Percentiles rank a stretch among this genome's conserved stretches.
phyloP scores from a whole-genome alignment of 768 basidiomycete species.

The Boletus vinaceobasis region DNA sequence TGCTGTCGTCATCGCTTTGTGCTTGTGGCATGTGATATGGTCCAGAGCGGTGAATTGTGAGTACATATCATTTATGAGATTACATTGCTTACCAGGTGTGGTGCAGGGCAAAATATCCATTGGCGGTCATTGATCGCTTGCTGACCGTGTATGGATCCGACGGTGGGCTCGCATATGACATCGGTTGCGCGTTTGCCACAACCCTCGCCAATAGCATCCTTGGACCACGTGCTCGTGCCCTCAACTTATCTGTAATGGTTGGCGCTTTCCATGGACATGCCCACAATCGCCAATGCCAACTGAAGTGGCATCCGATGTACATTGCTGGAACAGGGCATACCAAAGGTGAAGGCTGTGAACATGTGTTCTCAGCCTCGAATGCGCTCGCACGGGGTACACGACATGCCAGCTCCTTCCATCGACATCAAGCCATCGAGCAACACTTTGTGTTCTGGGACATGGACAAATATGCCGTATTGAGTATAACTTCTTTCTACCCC shows the following conservation, averaged over 20 bases:
- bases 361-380: background rate
- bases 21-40: conserved; percentile 6
- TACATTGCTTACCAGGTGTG: too few relatives aligned
- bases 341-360: conserved; percentile 1
- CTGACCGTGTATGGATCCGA: background rate
- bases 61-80: too few relatives aligned
- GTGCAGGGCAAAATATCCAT: conserved; percentile 12
- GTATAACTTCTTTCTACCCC: too few relatives aligned
- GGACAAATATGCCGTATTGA: conserved; percentile 7
- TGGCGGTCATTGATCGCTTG: background rate
- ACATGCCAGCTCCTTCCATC: conserved; percentile 3
- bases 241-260: background rate
- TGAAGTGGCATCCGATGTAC: background rate
- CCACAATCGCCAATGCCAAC: background rate
- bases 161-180: background rate
- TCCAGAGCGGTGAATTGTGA: conserved; percentile 15
- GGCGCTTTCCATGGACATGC: conserved; percentile 2
- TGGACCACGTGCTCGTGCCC: too few relatives aligned
- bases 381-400: background rate
- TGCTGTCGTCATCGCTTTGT: conserved; percentile 7
- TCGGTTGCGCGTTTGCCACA: background rate
- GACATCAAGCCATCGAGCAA: background rate
- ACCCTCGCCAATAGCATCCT: too few relatives aligned
- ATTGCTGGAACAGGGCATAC: background rate
- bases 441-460: background rate